Evolutionary conservation across 495 filamentous ascomycete species (phyloP).

Genomic region (Rhizodiscina lignyota): DNA sequence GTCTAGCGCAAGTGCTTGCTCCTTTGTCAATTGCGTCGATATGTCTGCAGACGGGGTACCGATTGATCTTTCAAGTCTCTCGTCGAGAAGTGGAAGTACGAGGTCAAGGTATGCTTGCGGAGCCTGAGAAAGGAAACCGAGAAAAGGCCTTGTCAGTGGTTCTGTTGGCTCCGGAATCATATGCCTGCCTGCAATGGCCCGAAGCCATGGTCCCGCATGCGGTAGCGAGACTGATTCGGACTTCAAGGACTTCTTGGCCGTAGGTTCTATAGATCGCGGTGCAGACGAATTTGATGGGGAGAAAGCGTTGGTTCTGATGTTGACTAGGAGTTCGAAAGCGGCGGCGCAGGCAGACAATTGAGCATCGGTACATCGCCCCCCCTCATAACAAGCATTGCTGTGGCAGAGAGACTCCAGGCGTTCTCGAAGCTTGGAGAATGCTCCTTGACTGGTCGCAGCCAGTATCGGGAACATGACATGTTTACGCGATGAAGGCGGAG

Average conservation of each 20-base stretch:
- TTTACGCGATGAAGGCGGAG: slow-evolving; percentile 2
- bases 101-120: slow-evolving; percentile 6
- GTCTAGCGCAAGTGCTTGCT: slow-evolving; percentile 4
- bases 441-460: slow-evolving; percentile 4
- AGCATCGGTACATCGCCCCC: neutral
- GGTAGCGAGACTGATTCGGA: neutral
- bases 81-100: slow-evolving; percentile 5
- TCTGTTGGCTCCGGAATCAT: slow-evolving; percentile 1
- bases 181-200: neutral
- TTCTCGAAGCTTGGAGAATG: slow-evolving; percentile 3
- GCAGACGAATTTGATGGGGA: neutral
- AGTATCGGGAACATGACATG: slow-evolving; percentile 4
- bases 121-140: slow-evolving; percentile 4
- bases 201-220: neutral
- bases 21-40: slow-evolving; percentile 1
- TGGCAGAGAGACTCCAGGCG: slow-evolving; percentile 2
- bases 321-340: slow-evolving; percentile 3
- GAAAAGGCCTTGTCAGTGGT: slow-evolving; percentile 3
- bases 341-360: slow-evolving; percentile 2
- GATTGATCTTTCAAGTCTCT: slow-evolving; percentile 2
- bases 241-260: too few relatives aligned
- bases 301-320: slow-evolving; percentile 4
- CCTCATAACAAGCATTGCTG: too few relatives aligned
- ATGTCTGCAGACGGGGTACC: neutral
- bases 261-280: neutral